Percentiles rank a stretch among this genome's conserved stretches.
These are phyloP conservation scores for Plasmodium reichenowi DNA, from an alignment of 169 alveolate species.

Conservation along the genomic window DNA sequence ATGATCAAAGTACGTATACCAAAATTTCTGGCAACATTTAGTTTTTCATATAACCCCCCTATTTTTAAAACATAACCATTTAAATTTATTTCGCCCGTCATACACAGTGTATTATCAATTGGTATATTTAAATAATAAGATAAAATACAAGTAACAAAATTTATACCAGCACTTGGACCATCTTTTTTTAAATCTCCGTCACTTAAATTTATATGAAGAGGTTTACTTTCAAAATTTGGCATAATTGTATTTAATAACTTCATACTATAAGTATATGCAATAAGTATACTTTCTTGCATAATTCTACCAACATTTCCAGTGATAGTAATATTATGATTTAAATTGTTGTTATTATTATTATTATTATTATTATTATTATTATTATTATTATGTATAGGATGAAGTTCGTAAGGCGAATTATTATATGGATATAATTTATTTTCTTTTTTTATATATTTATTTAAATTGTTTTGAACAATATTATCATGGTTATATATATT, in stretches of 20 bases:
- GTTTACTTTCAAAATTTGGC: conserved; percentile 87
- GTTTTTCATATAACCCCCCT: conserved; percentile 96
- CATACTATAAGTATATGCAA: conserved; percentile 93
- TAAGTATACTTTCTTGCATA: conserved; percentile 94
- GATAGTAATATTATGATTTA: conserved; percentile 85
- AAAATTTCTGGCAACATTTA: conserved; percentile 93
- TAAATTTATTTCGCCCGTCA: conserved; percentile 97
- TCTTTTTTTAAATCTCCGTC: conserved; percentile 97
- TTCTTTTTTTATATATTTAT: neutral
- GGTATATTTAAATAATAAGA: conserved; percentile 88
- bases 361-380: neutral
- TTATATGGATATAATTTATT: conserved; percentile 31
- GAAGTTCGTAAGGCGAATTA: neutral
- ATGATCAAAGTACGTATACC: conserved; percentile 88
- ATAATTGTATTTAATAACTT: conserved; percentile 82
- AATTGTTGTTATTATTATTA: neutral
- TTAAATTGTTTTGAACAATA: too few relatives aligned
- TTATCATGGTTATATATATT: too few relatives aligned
- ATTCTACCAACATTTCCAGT: conserved; percentile 95
- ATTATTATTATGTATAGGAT: neutral
- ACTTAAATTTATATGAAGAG: conserved; percentile 94
- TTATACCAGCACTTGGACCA: conserved; percentile 96
- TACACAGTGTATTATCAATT: conserved; percentile 88
- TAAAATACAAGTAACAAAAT: conserved; percentile 92
- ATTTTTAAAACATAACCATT: conserved; percentile 93